Percentiles rank a stretch among this genome's conserved stretches.
phyloP scores from a whole-genome alignment of 495 filamentous ascomycete species.

The Trichoderma orchidacearum region DNA sequence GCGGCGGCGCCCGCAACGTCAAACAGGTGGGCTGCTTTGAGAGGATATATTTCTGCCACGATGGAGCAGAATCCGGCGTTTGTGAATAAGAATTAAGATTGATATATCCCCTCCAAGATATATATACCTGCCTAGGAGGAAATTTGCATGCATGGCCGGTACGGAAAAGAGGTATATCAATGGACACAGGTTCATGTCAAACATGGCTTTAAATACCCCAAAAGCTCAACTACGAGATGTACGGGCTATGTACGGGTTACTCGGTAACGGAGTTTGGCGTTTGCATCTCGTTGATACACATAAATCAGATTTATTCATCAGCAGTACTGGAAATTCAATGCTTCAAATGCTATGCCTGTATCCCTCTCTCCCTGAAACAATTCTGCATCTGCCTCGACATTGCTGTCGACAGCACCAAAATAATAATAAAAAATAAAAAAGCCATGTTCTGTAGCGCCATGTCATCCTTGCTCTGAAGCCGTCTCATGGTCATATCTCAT shows the following conservation, averaged over 20 bases:
- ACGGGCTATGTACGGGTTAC: background rate
- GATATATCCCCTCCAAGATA: too few relatives aligned
- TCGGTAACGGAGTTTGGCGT: background rate
- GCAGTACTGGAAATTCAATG: background rate
- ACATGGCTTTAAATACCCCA: too few relatives aligned
- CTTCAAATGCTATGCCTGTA: background rate
- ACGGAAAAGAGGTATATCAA: too few relatives aligned
- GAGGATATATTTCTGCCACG: constrained; percentile 55
- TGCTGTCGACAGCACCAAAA: background rate
- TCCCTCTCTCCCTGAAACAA: background rate
- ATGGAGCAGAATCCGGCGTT: constrained; percentile 65
- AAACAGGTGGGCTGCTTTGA: constrained; percentile 53
- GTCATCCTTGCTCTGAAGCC: background rate
- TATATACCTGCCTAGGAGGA: too few relatives aligned
- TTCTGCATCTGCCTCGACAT: background rate
- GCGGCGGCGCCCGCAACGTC: constrained; percentile 25
- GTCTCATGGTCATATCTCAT: background rate
- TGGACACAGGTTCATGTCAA: too few relatives aligned
- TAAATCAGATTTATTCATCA: background rate
- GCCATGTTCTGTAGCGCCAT: background rate
- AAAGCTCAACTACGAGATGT: too few relatives aligned
- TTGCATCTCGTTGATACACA: background rate
- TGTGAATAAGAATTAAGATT: constrained; percentile 10
- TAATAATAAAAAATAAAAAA: too few relatives aligned
- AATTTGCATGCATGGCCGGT: too few relatives aligned